Evolutionary conservation across 805 yeast genomes (phyloP), one percentile per base, ranked within the genome.

Genomic region (Metschnikowia vanudenii): DNA sequence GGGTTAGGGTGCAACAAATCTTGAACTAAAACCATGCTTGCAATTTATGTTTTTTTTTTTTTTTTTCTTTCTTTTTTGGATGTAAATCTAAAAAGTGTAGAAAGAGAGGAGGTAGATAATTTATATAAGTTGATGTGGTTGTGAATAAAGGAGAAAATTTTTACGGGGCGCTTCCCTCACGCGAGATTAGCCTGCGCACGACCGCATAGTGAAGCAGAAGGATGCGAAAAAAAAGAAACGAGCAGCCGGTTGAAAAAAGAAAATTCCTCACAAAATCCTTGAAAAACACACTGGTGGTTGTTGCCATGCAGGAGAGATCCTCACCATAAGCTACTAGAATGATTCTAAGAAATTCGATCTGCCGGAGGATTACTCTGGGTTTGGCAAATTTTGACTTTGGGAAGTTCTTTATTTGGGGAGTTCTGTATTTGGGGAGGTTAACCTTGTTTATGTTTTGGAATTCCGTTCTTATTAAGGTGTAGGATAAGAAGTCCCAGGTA

Each of bases 1-100:
- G 96, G 88, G 75, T 86, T 77, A 77, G 99, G 99, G 95, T 94
- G 87, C 74, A 94, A 52, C 77, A 91, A 86, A 84, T 91, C 98
- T 80, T 88, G 96, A 83, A 91, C 97, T 83, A 91, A 88, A 87
- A 90, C 97, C 97, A 56, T 51, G 26, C 11, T 53, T 46, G 22
- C 40, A 28, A 39, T 34, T 26, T 11, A 11, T n/a, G 6, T 32
- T 26, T 26, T 3, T 26, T 3, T 8, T 22, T 17, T 31, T 32
- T 39, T 24, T 8, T 32, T 26, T 26, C 3, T 26, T 3, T 8
- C 20, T 17, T 31, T 32, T 37, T 26, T 37, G 16, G 14, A 4
- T n/a, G 18, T 17, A 37, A 32, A 31, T 14, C 10, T 39, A 37
- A 35, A 39, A 32, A 28, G 7, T 20, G 4, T 20, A 20, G 29